Evolutionary conservation across 2,329 filamentous ascomycete genomes (phyloP), one percentile per base, ranked within the genome.

Genomic region (Ophiostoma pallidulum): DNA sequence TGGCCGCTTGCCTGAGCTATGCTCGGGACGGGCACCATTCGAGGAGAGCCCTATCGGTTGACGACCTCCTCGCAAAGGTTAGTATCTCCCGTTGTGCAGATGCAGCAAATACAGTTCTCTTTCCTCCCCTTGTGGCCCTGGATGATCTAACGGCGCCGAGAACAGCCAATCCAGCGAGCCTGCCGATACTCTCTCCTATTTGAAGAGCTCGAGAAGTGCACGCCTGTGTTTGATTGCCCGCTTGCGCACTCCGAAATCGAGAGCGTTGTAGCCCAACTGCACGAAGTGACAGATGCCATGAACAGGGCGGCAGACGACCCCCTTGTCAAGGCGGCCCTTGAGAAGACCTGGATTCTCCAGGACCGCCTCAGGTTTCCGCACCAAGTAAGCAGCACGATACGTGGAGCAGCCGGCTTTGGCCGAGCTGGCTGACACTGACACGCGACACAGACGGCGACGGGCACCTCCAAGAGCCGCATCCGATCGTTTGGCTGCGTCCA

Each of bases 111-210:
- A 20, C 14, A 8, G 4, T 39, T 26, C 1, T 1, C 3, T 28
- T 12, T 29, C 19, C 13, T 14, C 6, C 14, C 40, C 8, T 33
- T 35, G 12, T 10, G 12, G 20, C 5, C 22, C 7, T 10, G 20
- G 10, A 13, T 22, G 10, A 43, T 9, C 2, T 18, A n/a, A 12
- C 13, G 20, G 6, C n/a, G 7, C n/a, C 3, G 19, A n/a, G 6
- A 8, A 29, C 22, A 94, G 86, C 92, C 91, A 0, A 90, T 96
- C 18, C 91, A 98, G 65, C 78, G 91, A 47, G 77, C 96, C 19
- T 94, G 88, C 69, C 88, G 85, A 66, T 97, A 97, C 60, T 88
- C 88, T 10, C 70, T 98, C 4, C 70, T 97, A 2, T 90, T 97
- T 58, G 75, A 80, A 5, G 88, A 96, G 58, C 72, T 98, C 8